These are phyloP conservation scores for Beauveria scarabaeidicola DNA, from an alignment of 2,329 filamentous ascomycete genomes.

Conservation along the genomic window DNA sequence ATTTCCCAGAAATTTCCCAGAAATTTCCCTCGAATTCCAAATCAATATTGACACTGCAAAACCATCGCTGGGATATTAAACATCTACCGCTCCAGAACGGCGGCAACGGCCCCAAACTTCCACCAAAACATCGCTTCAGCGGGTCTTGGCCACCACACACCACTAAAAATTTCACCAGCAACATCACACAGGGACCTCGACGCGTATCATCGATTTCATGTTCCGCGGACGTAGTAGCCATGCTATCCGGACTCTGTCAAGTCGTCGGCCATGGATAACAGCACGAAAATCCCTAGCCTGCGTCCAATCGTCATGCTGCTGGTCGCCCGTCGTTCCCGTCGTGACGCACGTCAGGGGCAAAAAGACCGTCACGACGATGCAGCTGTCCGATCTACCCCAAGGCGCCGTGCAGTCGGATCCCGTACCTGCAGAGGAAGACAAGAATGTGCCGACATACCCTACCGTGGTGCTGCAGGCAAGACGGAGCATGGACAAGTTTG, in stretches of 20 bases:
- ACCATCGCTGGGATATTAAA: too few relatives aligned
- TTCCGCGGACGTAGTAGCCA: neutral
- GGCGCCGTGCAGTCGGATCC: conserved; percentile 30
- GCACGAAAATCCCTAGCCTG: neutral
- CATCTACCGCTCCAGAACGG: neutral
- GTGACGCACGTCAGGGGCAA: conserved; percentile 32
- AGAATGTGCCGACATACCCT: conserved; percentile 56
- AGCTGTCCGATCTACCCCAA: conserved; percentile 49
- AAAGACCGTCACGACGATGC: conserved; percentile 46
- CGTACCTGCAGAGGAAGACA: conserved; percentile 27
- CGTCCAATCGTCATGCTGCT: neutral
- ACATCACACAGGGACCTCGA: neutral
- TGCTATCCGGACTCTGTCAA: neutral
- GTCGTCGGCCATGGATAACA: neutral
- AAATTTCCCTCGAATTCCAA: too few relatives aligned
- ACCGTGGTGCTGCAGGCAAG: conserved; percentile 82
- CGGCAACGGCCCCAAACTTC: neutral
- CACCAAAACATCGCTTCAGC: neutral
- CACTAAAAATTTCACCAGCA: neutral
- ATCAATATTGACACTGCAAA: too few relatives aligned
- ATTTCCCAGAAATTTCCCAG: too few relatives aligned
- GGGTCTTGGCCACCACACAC: neutral
- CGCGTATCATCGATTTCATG: neutral
- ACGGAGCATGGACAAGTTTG: conserved; percentile 84
- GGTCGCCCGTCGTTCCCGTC: neutral